Base-by-base conservation (phyloP, 2,329 filamentous ascomycete species). In the Lecanoromycetidae sp. region DNA sequence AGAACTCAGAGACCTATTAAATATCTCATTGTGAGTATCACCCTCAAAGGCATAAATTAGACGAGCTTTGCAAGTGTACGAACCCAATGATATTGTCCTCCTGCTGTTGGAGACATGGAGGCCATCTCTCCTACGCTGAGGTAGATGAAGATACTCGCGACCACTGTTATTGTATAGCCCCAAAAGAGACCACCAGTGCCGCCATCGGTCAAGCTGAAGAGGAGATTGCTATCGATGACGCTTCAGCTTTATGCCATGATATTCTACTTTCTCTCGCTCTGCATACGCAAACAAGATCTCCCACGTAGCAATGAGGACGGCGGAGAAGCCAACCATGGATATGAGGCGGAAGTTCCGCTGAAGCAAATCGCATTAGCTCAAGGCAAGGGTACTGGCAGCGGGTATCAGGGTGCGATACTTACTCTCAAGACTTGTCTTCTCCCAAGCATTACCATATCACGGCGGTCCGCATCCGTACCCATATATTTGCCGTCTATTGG, bases 51-150 rank as follows among this genome's bases (percentile, higher is more conserved):
- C n/a, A n/a, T n/a, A n/a, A n/a, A n/a, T n/a, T n/a, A n/a, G n/a
- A n/a, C n/a, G n/a, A n/a, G n/a, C n/a, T n/a, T n/a, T n/a, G n/a
- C n/a, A n/a, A n/a, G n/a, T n/a, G n/a, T n/a, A n/a, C n/a, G n/a
- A n/a, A n/a, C 72, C 73, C 72, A 77, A 53, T 76, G 72, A 51
- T 77, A 77, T 54, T 78, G 74, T 1, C 75, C 75, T 19, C 75
- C 74, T 5, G 69, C 68, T 0, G 72, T 78, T 0, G 75, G 75
- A 20, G 49, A 40, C 51, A 54, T 53, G 3, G 50, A 53, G 3
- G 45, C 52, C 51, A 54, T 51, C 30, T 53, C 48, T 3, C 61
- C 65, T 51, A 68, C 63, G 23, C 44, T 48, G 13, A 49, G 26
- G 38, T 53, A 53, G 25, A 54, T 50, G 30, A 51, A 49, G 12